Percentiles rank a stretch among this genome's conserved stretches.
Conservation (phyloP, 805 yeast species). For the Metschnikowia amazonensis region DNA sequence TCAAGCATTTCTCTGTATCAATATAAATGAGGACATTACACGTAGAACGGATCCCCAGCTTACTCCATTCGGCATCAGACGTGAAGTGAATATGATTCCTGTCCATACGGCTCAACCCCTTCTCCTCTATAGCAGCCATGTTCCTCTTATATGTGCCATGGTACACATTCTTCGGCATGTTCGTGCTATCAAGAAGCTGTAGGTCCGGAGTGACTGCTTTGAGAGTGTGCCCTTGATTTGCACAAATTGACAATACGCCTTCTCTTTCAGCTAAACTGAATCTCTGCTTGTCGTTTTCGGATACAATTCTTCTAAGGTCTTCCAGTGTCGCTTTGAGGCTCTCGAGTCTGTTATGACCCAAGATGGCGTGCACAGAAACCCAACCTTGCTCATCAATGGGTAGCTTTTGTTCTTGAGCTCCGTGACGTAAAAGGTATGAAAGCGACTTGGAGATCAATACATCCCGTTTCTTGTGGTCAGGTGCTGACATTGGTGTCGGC, state of each 20-base stretch:
- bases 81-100: slow-evolving; percentile 90
- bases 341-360: slow-evolving; percentile 57
- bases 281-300: slow-evolving; percentile 64
- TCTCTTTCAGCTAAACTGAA: slow-evolving; percentile 45
- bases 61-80: slow-evolving; percentile 41
- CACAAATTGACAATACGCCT: slow-evolving; percentile 51
- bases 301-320: slow-evolving; percentile 61
- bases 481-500: slow-evolving; percentile 11
- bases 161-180: slow-evolving; percentile 53
- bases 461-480: slow-evolving; percentile 33
- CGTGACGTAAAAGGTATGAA: slow-evolving; percentile 80
- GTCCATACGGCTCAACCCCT: slow-evolving; percentile 64
- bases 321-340: slow-evolving; percentile 49
- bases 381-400: slow-evolving; percentile 66
- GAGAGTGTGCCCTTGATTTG: slow-evolving; percentile 90
- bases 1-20: slow-evolving; percentile 47
- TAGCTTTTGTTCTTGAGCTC: slow-evolving; percentile 66
- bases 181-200: slow-evolving; percentile 31
- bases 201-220: slow-evolving; percentile 42
- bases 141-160: slow-evolving; percentile 73
- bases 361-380: slow-evolving; percentile 49
- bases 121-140: slow-evolving; percentile 45
- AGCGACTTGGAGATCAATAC: slow-evolving; percentile 66
- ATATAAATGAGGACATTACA: slow-evolving; percentile 60
- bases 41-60: slow-evolving; percentile 71